Percentiles rank a stretch among this genome's conserved stretches.
Conservation (phyloP, 1,284 basidiomycete genomes). For the Gomphus bonarii region DNA sequence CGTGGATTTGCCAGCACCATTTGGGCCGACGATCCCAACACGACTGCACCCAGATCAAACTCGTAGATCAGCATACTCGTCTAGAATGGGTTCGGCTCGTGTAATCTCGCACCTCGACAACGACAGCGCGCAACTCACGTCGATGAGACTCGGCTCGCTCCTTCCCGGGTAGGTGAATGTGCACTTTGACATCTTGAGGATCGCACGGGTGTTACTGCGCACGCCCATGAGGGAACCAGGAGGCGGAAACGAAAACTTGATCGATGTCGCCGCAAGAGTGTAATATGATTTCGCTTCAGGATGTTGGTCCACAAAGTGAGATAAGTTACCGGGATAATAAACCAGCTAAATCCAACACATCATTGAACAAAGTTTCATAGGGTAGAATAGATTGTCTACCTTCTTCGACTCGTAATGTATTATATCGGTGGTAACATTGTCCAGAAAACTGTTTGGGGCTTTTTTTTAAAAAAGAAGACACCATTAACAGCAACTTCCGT, state of each 20-base stretch:
- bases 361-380: conserved; percentile 1
- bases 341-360: conserved; percentile 48
- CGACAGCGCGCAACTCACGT: conserved; percentile 89
- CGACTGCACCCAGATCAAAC: conserved; percentile 36
- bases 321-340: conserved; percentile 93
- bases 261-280: conserved; percentile 87
- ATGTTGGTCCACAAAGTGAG: conserved; percentile 83
- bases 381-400: conserved; percentile 25
- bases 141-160: conserved; percentile 70
- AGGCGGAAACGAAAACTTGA: conserved; percentile 95
- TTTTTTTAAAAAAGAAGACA: conserved; percentile 10
- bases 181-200: conserved; percentile 87
- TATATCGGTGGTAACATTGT: conserved; percentile 96
- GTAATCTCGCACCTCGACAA: conserved; percentile 60
- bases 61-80: conserved; percentile 13
- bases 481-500: neutral
- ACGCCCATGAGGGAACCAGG: conserved; percentile 97
- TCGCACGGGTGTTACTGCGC: conserved; percentile 91
- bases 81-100: conserved; percentile 1
- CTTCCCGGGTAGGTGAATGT: conserved; percentile 95
- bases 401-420: conserved; percentile 98
- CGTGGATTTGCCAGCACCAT: conserved; percentile 94
- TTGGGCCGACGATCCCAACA: conserved; percentile 85
- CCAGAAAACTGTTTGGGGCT: conserved; percentile 62
- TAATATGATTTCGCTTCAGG: conserved; percentile 98